phyloP scores from a whole-genome alignment of 306 rosid genomes.

The Dryas octopetala region DNA sequence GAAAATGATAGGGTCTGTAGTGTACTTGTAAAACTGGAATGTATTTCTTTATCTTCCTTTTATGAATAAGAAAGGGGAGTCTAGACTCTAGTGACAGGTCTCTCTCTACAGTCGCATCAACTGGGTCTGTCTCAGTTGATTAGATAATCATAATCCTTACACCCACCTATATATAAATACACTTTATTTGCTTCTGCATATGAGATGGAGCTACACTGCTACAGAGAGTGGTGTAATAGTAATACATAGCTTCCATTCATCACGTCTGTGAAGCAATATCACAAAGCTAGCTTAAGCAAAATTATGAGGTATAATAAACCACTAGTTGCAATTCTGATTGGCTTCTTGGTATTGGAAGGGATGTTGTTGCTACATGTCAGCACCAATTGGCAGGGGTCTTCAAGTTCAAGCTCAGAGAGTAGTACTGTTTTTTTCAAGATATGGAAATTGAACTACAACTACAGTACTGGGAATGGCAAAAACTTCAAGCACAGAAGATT shows the following conservation, averaged over 20 bases:
- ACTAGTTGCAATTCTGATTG: not conserved
- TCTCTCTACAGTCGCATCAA: constrained; percentile 2
- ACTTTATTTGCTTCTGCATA: not conserved
- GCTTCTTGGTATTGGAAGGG: constrained; percentile 19
- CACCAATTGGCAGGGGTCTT: not conserved
- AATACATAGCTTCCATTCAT: not conserved
- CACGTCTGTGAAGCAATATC: not conserved
- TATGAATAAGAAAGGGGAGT: not conserved
- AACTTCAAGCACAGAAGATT: constrained; percentile 20
- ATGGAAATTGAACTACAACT: constrained; percentile 11
- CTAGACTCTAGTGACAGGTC: not conserved
- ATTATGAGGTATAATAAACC: constrained; percentile 24
- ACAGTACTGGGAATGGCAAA: not conserved
- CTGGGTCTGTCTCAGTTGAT: not conserved
- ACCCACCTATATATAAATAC: not conserved
- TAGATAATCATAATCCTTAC: not conserved
- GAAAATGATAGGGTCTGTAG: no score
- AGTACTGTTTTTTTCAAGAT: constrained; percentile 8
- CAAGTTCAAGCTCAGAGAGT: constrained; percentile 6
- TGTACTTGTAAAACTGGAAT: no score
- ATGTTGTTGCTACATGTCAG: not conserved
- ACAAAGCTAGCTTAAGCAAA: not conserved
- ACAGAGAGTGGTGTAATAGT: not conserved
- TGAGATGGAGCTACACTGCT: not conserved
- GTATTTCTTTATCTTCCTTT: not conserved